These are phyloP conservation scores for Boletales sp. DNA, from an alignment of 768 basidiomycete species.

Conservation along the genomic window DNA sequence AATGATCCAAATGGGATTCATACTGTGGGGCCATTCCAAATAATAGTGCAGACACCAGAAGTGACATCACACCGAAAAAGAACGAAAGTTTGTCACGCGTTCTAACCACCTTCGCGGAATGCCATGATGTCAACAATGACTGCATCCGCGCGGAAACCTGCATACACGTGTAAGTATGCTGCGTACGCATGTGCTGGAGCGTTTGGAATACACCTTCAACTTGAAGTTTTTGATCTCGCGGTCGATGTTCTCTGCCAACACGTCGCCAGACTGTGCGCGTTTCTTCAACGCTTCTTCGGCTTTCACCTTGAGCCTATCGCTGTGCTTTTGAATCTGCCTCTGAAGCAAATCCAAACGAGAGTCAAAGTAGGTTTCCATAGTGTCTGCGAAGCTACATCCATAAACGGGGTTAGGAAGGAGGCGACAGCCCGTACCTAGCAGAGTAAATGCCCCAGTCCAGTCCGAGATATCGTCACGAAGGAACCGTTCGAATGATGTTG, in stretches of 20 bases:
- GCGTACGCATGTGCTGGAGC: background rate
- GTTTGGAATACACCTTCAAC: constrained; percentile 57
- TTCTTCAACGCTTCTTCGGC: constrained; percentile 82
- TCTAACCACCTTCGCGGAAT: constrained; percentile 83
- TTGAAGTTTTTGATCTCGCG: constrained; percentile 85
- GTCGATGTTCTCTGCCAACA: constrained; percentile 74
- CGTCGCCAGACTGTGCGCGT: constrained; percentile 51
- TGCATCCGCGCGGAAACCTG: constrained; percentile 82
- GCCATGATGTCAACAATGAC: constrained; percentile 79
- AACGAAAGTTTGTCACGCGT: constrained; percentile 87
- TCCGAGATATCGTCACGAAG: constrained; percentile 71
- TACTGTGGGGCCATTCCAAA: constrained; percentile 88
- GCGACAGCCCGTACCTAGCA: constrained; percentile 57
- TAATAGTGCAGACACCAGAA: constrained; percentile 79
- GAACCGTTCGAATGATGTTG: constrained; percentile 69
- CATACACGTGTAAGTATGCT: constrained; percentile 6
- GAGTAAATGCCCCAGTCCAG: constrained; percentile 78
- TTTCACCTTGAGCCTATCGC: constrained; percentile 74
- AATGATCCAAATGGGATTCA: constrained; percentile 20
- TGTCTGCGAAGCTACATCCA: constrained; percentile 51
- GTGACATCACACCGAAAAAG: constrained; percentile 89
- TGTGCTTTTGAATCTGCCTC: constrained; percentile 82
- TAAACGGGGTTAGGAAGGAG: background rate
- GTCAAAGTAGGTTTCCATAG: constrained; percentile 93
- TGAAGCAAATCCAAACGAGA: constrained; percentile 82